Conservation (phyloP, 2,329 filamentous ascomycete genomes). For the Leptographium radiaticola region DNA sequence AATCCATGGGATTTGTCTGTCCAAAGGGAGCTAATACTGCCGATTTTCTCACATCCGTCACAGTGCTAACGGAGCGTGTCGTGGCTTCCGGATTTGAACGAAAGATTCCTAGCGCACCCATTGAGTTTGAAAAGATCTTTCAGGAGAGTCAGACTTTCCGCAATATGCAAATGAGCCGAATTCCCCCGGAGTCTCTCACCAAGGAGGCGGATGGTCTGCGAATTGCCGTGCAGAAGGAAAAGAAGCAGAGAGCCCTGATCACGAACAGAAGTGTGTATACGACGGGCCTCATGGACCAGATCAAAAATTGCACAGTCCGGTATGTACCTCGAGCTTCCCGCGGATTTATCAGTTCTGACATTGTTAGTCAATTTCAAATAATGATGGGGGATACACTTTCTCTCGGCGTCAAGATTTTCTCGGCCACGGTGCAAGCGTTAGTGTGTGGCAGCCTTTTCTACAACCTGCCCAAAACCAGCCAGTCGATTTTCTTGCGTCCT, state of each 20-base stretch:
- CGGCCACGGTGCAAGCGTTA: constrained; percentile 58
- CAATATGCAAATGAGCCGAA: constrained; percentile 34
- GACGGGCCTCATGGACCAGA: constrained; percentile 59
- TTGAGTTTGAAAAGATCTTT: constrained; percentile 45
- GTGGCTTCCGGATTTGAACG: constrained; percentile 34
- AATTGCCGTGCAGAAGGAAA: constrained; percentile 2
- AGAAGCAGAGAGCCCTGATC: neutral
- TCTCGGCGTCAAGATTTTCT: constrained; percentile 67
- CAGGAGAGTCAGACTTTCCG: constrained; percentile 31
- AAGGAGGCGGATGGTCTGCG: constrained; percentile 15
- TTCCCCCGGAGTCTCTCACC: constrained; percentile 30
- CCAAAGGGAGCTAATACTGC: constrained; percentile 50
- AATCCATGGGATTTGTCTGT: constrained; percentile 52
- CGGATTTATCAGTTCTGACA: too few relatives aligned
- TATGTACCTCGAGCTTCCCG: neutral
- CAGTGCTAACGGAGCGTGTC: constrained; percentile 1
- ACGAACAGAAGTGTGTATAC: constrained; percentile 39
- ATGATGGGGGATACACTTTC: constrained; percentile 62
- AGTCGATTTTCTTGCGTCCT: constrained; percentile 46
- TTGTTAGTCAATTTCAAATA: constrained; percentile 53
- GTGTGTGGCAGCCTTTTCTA: constrained; percentile 74
- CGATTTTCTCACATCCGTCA: constrained; percentile 61
- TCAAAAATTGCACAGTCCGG: constrained; percentile 53
- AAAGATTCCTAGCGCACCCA: constrained; percentile 42
- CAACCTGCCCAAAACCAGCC: constrained; percentile 43